Base-by-base conservation (phyloP, 2,329 filamentous ascomycete species). In the Alternaria conjuncta region DNA sequence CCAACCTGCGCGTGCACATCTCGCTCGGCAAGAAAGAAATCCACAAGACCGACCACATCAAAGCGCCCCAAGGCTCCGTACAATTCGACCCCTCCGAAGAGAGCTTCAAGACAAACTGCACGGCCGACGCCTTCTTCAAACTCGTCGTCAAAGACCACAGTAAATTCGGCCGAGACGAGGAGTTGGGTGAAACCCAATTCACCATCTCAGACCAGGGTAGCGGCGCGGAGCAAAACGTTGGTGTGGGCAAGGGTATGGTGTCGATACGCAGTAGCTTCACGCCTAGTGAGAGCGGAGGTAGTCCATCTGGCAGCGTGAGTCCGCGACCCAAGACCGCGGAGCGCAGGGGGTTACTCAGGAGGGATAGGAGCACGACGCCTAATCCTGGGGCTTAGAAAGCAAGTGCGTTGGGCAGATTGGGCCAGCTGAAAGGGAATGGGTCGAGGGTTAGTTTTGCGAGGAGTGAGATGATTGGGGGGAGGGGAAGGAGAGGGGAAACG, bases 21-120 rank as follows among this genome's bases (percentile, higher is more conserved):
- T 89, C 88, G 60, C 88, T 92, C 70, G 87, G 86, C 53, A 66
- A 66, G 44, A 97, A 96, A 82, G 88, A 91, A 49, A 84, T 99
- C 49, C 90, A 94, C 82, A 97, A 98, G 84, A 97, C 94, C 21
- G 97, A 97, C 79, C 91, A 96, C 68, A 88, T 92, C 82, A 97
- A 97, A 80, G 86, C 90, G 1, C 82, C 87, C 4, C 84, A 83
- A 1, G 92, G 91, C 2, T 66, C 65, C 25, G 75, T 77, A n/a
- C 87, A 92, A 65, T 85, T 84, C 18, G 78, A 59, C 20, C 23
- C 56, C 8, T 11, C 82, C 9, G 82, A 86, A 54, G 93, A 97
- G 78, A 89, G 88, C 1, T 95, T 96, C 84, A 94, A 90, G 74
- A 86, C 92, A 21, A 84, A 86, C 11, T 96, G 94, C 81, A 87